Conservation (phyloP, 2,329 filamentous ascomycete genomes). For the Podosphaera xanthii region DNA sequence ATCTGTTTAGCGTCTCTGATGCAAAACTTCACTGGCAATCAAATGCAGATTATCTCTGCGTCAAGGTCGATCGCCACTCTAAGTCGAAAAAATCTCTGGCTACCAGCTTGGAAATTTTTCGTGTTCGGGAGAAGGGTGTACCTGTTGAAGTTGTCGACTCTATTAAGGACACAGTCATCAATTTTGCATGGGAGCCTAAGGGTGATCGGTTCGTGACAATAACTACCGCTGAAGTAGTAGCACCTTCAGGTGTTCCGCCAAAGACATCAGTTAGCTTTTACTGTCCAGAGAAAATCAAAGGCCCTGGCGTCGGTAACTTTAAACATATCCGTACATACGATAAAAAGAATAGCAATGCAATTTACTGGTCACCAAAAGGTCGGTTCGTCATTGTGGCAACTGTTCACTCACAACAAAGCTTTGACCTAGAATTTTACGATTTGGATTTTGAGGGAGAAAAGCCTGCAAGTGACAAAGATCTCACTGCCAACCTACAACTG, state of each 20-base stretch:
- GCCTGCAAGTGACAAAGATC: slow-evolving; percentile 75
- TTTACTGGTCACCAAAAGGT: slow-evolving; percentile 95
- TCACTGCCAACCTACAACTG: slow-evolving; percentile 81
- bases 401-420: slow-evolving; percentile 77
- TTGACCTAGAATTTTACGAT: slow-evolving; percentile 93
- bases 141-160: slow-evolving; percentile 94
- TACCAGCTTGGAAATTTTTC: slow-evolving; percentile 96
- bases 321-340: slow-evolving; percentile 86
- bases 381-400: slow-evolving; percentile 89
- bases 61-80: slow-evolving; percentile 96
- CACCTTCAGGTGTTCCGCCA: slow-evolving; percentile 59
- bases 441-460: slow-evolving; percentile 96
- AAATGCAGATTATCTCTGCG: slow-evolving; percentile 77
- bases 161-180: slow-evolving; percentile 96
- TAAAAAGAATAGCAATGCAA: slow-evolving; percentile 98
- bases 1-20: slow-evolving; percentile 94
- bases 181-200: slow-evolving; percentile 98
- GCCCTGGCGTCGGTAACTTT: slow-evolving; percentile 64
- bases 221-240: slow-evolving; percentile 66
- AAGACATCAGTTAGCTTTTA: slow-evolving; percentile 95
- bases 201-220: slow-evolving; percentile 94
- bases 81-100: slow-evolving; percentile 97
- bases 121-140: slow-evolving; percentile 88
- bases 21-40: slow-evolving; percentile 99
- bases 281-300: slow-evolving; percentile 87